Evolutionary conservation across 2,329 filamentous ascomycete genomes (phyloP), one percentile per base, ranked within the genome.

Genomic region (Fusarium newnesense): DNA sequence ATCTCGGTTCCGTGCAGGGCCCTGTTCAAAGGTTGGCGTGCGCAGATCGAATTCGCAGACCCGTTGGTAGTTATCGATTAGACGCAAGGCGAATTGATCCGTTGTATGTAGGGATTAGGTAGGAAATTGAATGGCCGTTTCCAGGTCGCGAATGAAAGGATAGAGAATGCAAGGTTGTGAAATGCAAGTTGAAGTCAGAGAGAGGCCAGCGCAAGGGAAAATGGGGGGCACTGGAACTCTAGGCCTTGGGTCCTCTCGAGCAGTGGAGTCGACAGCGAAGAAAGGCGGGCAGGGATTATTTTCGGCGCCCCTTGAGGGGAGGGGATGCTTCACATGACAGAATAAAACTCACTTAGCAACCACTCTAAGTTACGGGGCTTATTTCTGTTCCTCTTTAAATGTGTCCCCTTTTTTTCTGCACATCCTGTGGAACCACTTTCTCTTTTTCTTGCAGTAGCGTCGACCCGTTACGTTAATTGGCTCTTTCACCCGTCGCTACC

Each of bases 1-100:
- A 71, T 74, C 53, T 74, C 70, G 70, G 70, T 67, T 74, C 70
- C 67, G 70, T 71, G 37, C 39, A 52, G 19, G 66, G 66, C 67
- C 64, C 58, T 54, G 50, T 64, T 58, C 30, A 42, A 42, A 57
- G 47, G 61, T 70, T 64, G 6, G n/a, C n/a, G 67, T 50, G 70
- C 70, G 63, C 58, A 64, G 73, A 52, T 66, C 56, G 61, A 66
- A 52, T 50, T 71, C 34, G 65, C 54, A 34, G 40, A 54, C 42
- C 19, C 15, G 50, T 30, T 42, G 36, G 50, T 21, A 34, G 28
- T 16, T 61, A 21, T 53, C 21, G 46, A 37, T 32, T 32, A 11
- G 30, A 28, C 21, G n/a, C 12, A 36, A 36, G 49, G 42, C 30
- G 56, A 54, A 54, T 57, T 36, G 58, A 30, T n/a, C 15, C 12